Evolutionary conservation across 2,329 filamentous ascomycete species (phyloP), one percentile per base, ranked within the genome.

Genomic region (Cytospora piceicola): DNA sequence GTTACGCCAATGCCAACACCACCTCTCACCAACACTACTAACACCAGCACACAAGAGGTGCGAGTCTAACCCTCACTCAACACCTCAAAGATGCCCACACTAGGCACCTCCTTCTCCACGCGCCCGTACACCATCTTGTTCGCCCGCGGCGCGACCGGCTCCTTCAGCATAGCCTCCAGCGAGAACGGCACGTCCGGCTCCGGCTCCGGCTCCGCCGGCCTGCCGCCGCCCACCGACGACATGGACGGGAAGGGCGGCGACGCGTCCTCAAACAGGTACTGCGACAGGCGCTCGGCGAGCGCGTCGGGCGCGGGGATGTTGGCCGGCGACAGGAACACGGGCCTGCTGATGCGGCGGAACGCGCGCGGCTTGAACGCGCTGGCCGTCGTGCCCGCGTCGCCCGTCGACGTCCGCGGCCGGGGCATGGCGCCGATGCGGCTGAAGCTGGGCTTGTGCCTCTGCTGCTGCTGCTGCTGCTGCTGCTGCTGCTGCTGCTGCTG

Each of bases 141-240:
- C 34, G 59, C 63, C 6, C 49, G 11, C 15, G 66, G 66, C 27
- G 59, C 22, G 0, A 30, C 39, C 2, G 66, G 66, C 66, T 63
- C 66, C 66, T 63, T 66, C 39, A 68, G 60, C 66, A 68, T 66
- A 34, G 42, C 56, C 63, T 68, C 66, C 52, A 68, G 53, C 32
- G 59, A 65, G 34, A 36, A 36, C 6, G 29, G 5, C 59, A 57
- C 58, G 51, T 36, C 32, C 2, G n/a, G n/a, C 27, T 36, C 34
- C 34, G 15, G 12, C 34, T 36, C 34, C 34, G 11, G 34, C 34
- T 4, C 34, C 11, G 34, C 2, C 2, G 34, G 34, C 34, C 34
- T 36, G 34, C 34, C 12, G 12, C 3, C 9, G 34, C 9, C 11
- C 34, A 15, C 3, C 11, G 12, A 14, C 34, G 34, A 36, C 34